A percentile compares a stretch with the other conserved stretches of the same genome.
These are phyloP conservation scores for Neurospora pannonica DNA, from an alignment of 495 filamentous ascomycete species.

Conservation along the genomic window DNA sequence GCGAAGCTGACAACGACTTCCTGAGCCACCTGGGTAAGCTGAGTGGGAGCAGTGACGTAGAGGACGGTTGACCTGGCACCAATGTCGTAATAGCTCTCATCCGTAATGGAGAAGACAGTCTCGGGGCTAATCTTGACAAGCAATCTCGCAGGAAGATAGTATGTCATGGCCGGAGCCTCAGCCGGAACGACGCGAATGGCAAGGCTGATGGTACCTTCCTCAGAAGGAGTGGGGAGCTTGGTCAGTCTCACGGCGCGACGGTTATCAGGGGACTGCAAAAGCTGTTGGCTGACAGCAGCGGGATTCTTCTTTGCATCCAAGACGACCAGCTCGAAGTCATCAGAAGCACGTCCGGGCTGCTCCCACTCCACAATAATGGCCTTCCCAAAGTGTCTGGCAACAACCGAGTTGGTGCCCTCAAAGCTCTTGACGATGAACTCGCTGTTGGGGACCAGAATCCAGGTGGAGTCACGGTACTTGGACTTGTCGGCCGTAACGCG, in stretches of 20 bases:
- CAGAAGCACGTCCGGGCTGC: background rate
- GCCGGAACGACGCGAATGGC: background rate
- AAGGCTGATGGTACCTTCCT: background rate
- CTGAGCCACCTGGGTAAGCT: background rate
- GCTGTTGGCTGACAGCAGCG: background rate
- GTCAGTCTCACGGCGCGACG: background rate
- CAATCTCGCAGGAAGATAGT: background rate
- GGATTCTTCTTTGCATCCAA: background rate
- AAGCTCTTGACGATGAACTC: background rate
- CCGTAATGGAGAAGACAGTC: background rate
- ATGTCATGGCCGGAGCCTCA: background rate
- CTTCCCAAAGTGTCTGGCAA: background rate
- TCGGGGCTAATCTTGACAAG: background rate
- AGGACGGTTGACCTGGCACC: background rate
- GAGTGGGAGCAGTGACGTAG: background rate
- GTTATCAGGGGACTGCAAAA: background rate
- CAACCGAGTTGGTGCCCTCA: background rate
- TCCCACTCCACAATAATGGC: background rate
- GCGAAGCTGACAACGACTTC: background rate
- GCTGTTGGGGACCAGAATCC: background rate
- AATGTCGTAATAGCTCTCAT: background rate
- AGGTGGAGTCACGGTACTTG: background rate
- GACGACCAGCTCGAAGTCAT: background rate
- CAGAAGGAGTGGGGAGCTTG: background rate
- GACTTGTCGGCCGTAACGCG: background rate